Conservation (phyloP, 83 land plant genomes). For the Picea abies region DNA sequence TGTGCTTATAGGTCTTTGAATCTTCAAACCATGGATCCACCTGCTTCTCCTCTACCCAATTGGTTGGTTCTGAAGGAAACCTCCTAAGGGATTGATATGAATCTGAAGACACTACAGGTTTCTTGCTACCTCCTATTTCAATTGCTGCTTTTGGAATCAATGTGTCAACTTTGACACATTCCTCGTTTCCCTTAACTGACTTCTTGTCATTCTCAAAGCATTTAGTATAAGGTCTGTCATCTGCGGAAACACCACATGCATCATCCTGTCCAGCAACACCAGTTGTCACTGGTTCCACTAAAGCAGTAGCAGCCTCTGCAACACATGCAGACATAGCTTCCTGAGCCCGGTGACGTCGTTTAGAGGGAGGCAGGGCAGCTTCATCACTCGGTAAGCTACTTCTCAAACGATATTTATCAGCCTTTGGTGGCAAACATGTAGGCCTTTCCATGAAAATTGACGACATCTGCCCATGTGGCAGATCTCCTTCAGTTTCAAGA, state of each 20-base stretch:
- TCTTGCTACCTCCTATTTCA: neutral
- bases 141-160: neutral
- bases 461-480: constrained; percentile 2
- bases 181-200: neutral
- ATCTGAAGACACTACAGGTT: neutral
- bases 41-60: constrained; percentile 9
- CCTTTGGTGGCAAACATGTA: constrained; percentile 39
- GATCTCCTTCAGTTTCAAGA: constrained; percentile 13
- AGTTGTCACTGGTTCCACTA: neutral
- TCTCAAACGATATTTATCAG: constrained; percentile 39
- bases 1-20: neutral
- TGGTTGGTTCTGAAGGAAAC: constrained; percentile 8
- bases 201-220: neutral
- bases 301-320: constrained; percentile 35
- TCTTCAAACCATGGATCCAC: neutral
- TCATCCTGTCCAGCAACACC: constrained; percentile 21
- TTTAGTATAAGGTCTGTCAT: neutral
- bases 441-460: constrained; percentile 8
- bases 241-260: neutral
- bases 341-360: constrained; percentile 58
- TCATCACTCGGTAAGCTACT: constrained; percentile 59
- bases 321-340: constrained; percentile 70
- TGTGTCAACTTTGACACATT: neutral
- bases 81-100: neutral
- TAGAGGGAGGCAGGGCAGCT: constrained; percentile 59